Conservation (phyloP, 2,329 filamentous ascomycete species). For the Beauveria australis region DNA sequence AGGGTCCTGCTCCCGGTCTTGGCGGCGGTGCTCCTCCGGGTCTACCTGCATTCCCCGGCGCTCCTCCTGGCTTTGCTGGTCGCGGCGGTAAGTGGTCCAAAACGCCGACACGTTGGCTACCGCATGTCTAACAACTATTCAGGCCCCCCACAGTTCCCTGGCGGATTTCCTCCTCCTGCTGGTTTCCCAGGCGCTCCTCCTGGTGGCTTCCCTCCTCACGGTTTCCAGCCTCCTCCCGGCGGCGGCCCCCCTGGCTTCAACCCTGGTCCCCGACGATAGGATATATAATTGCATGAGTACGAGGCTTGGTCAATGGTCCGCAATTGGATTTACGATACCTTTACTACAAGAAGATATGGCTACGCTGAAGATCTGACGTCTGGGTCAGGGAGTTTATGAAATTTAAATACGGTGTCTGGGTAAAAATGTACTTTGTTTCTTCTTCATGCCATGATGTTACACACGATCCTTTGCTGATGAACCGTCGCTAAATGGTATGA, state of each 20-base stretch:
- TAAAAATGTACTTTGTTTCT: conserved; percentile 11
- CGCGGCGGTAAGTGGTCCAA: conserved; percentile 43
- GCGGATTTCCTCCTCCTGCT: conserved; percentile 38
- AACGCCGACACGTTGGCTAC: conserved; percentile 5
- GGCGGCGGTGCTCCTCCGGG: conserved; percentile 59
- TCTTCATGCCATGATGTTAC: background rate
- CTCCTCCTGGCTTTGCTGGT: conserved; percentile 37
- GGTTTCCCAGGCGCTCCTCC: conserved; percentile 32
- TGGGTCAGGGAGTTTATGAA: conserved; percentile 12
- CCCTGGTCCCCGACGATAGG: conserved; percentile 55
- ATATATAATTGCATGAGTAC: conserved; percentile 19
- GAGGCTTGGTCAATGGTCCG: conserved; percentile 17
- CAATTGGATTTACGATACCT: conserved; percentile 19
- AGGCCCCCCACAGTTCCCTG: conserved; percentile 42
- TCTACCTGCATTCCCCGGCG: conserved; percentile 47
- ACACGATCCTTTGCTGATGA: background rate
- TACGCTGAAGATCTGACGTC: conserved; percentile 14
- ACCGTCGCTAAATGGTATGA: too few species aligned
- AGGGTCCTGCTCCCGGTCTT: conserved; percentile 79
- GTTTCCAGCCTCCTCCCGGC: conserved; percentile 42
- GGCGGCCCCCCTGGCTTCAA: conserved; percentile 66
- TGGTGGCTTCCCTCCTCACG: conserved; percentile 39
- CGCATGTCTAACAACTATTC: conserved; percentile 24
- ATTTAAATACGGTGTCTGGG: conserved; percentile 12
- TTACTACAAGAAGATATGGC: conserved; percentile 16